Evolutionary conservation across 495 filamentous ascomycete genomes (phyloP).

Genomic region (Usnea hakonensis): DNA sequence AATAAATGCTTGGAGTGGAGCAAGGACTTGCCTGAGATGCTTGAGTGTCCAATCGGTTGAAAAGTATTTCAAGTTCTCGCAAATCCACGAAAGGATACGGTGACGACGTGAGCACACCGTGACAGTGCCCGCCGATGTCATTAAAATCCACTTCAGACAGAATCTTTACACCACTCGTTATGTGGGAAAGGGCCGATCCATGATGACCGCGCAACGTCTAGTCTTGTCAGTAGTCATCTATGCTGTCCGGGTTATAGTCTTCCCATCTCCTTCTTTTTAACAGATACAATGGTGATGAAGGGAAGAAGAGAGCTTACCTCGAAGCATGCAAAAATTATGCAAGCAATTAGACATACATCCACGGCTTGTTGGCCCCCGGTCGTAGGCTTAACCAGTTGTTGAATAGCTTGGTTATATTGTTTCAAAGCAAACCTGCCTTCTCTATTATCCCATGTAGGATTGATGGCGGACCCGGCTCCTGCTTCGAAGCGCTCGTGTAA

Average conservation of each 20-base stretch:
- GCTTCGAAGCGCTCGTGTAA: constrained; percentile 54
- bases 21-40: constrained; percentile 9
- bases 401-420: constrained; percentile 51
- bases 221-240: constrained; percentile 1
- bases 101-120: neutral
- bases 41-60: constrained; percentile 20
- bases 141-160: constrained; percentile 21
- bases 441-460: constrained; percentile 6
- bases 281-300: neutral
- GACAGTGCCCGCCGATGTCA: neutral
- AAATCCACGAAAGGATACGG: constrained; percentile 9
- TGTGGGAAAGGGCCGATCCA: constrained; percentile 30
- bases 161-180: constrained; percentile 30
- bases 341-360: constrained; percentile 44
- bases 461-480: constrained; percentile 10
- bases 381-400: constrained; percentile 24
- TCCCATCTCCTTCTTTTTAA: neutral
- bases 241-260: constrained; percentile 15
- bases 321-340: constrained; percentile 49
- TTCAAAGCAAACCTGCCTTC: constrained; percentile 35
- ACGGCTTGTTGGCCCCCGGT: constrained; percentile 10
- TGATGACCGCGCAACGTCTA: constrained; percentile 32
- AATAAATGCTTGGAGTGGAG: neutral
- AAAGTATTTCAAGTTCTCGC: constrained; percentile 17
- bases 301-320: constrained; percentile 42